A percentile compares a stretch with the other conserved stretches of the same genome.
Evolutionary conservation across 2,329 filamentous ascomycete species (phyloP).

Genomic region (Apiospora arundinis): DNA sequence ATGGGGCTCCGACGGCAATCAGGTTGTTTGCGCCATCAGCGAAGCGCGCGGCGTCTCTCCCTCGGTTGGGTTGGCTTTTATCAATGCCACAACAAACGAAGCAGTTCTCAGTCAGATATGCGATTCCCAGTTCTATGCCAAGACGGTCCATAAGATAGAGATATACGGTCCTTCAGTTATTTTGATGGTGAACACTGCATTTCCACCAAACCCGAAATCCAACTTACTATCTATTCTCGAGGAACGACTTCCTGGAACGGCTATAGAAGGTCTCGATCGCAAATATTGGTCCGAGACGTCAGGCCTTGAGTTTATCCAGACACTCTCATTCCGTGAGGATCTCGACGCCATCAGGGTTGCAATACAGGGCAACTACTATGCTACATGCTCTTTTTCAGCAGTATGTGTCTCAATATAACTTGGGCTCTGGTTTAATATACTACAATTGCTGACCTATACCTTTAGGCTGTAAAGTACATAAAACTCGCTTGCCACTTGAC

Average conservation of each 20-base stretch:
- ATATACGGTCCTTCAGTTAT: slow-evolving; percentile 83
- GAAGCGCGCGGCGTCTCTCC: slow-evolving; percentile 89
- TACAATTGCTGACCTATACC: neutral
- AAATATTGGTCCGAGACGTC: slow-evolving; percentile 82
- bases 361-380: slow-evolving; percentile 83
- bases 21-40: slow-evolving; percentile 85
- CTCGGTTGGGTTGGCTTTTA: slow-evolving; percentile 82
- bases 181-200: slow-evolving; percentile 76
- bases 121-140: slow-evolving; percentile 90
- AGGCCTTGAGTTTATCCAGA: slow-evolving; percentile 79
- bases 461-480: slow-evolving; percentile 79
- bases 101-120: slow-evolving; percentile 88
- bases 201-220: slow-evolving; percentile 68
- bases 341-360: slow-evolving; percentile 81
- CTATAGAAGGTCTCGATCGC: slow-evolving; percentile 71
- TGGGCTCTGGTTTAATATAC: neutral
- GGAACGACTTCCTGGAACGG: slow-evolving; percentile 70
- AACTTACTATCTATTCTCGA: slow-evolving; percentile 77
- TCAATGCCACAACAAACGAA: slow-evolving; percentile 86
- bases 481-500: slow-evolving; percentile 71
- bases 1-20: slow-evolving; percentile 62
- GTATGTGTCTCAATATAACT: slow-evolving; percentile 56
- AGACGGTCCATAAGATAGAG: slow-evolving; percentile 84
- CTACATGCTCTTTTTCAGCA: slow-evolving; percentile 83
- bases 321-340: slow-evolving; percentile 81